Conservation (phyloP, 371 early-diverging fungal species). For the Mortierella sp. region DNA sequence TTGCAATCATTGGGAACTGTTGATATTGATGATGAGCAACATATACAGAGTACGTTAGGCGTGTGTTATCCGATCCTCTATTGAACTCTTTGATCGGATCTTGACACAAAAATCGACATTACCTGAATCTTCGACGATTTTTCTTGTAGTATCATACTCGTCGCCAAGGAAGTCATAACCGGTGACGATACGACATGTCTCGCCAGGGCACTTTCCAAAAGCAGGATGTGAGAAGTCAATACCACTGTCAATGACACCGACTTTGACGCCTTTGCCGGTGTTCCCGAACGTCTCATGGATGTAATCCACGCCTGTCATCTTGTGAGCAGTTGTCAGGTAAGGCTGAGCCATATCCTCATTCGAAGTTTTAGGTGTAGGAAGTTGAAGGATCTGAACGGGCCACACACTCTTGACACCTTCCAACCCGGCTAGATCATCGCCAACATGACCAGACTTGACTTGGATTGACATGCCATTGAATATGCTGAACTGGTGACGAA, state of each 20-base stretch:
- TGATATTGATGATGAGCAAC: no score
- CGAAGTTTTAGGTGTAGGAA: conserved; percentile 40
- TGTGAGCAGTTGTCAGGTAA: conserved; percentile 53
- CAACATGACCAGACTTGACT: conserved; percentile 37
- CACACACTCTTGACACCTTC: conserved; percentile 55
- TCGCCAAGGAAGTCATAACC: conserved; percentile 64
- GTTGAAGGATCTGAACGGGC: conserved; percentile 34
- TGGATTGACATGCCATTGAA: conserved; percentile 51
- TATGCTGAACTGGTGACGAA: conserved; percentile 42
- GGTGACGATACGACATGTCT: conserved; percentile 53
- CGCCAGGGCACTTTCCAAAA: conserved; percentile 59
- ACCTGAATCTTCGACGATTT: no score
- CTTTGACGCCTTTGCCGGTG: conserved; percentile 70
- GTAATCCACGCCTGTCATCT: conserved; percentile 67
- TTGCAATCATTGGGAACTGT: conserved; percentile 63
- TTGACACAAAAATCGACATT: no score
- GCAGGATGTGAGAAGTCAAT: conserved; percentile 66
- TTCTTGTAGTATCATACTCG: conserved; percentile 1
- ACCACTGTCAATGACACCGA: conserved; percentile 66
- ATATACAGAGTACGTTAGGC: no score
- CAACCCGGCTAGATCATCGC: conserved; percentile 23
- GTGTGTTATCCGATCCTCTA: no score
- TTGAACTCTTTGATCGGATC: no score
- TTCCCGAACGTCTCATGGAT: conserved; percentile 58
- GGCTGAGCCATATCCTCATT: no score